phyloP scores from a whole-genome alignment of 345 rosid species.

The Euclidium syriacum region DNA sequence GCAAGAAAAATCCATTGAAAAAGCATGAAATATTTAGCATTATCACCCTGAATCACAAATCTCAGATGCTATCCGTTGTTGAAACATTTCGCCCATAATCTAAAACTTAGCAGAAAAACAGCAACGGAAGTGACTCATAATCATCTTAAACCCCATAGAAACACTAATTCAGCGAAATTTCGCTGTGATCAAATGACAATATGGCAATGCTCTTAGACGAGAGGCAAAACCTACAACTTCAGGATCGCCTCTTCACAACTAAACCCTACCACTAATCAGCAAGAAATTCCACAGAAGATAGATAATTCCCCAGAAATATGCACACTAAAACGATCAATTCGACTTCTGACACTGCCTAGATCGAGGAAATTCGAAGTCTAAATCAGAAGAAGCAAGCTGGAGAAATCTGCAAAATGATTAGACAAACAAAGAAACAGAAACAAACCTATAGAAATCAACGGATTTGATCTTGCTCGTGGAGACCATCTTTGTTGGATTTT shows the following conservation, averaged over 20 bases:
- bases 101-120: background rate
- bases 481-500: slow-evolving; percentile 39
- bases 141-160: background rate
- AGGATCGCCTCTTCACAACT: background rate
- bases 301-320: background rate
- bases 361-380: slow-evolving; percentile 5
- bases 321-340: background rate
- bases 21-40: background rate
- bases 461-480: slow-evolving; percentile 61
- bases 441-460: slow-evolving; percentile 70
- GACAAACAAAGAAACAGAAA: slow-evolving; percentile 1
- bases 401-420: background rate
- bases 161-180: background rate
- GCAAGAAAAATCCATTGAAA: slow-evolving; percentile 1
- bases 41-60: slow-evolving; percentile 4
- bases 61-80: background rate
- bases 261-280: slow-evolving; percentile 14
- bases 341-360: background rate
- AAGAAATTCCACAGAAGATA: background rate
- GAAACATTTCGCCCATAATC: background rate
- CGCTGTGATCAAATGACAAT: slow-evolving; percentile 3
- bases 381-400: background rate
- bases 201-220: slow-evolving; percentile 1
- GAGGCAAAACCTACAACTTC: slow-evolving; percentile 1
- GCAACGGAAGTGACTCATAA: background rate